Percentiles rank a stretch among this genome's conserved stretches.
phyloP scores from a whole-genome alignment of 495 filamentous ascomycete species.

The Talaromyces trachyspermus region DNA sequence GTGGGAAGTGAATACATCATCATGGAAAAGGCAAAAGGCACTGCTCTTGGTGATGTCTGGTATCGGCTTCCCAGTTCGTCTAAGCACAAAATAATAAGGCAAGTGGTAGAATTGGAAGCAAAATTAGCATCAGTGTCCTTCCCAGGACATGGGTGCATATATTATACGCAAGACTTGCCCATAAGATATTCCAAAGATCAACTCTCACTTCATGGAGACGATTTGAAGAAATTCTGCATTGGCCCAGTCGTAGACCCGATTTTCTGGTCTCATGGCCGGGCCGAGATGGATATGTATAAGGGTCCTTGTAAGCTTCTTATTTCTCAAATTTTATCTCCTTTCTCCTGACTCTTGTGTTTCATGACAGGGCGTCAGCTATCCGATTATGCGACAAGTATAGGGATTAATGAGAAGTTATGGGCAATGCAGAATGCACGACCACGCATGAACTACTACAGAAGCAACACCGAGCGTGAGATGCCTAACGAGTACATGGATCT shows the following conservation, averaged over 20 bases:
- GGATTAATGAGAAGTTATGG: constrained; percentile 17
- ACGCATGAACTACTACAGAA: constrained; percentile 13
- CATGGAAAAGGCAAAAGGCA: constrained; percentile 13
- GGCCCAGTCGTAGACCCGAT: constrained; percentile 19
- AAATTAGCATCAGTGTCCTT: neutral
- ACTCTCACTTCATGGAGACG: too few species aligned
- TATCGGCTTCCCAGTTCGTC: neutral
- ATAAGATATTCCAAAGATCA: neutral
- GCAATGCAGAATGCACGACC: constrained; percentile 17
- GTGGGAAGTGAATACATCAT: constrained; percentile 17
- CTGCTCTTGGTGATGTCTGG: constrained; percentile 13
- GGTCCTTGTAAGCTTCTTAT: constrained; percentile 24
- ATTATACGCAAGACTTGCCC: neutral
- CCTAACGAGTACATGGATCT: constrained; percentile 11
- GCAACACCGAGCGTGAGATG: neutral
- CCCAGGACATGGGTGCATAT: neutral
- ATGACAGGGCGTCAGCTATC: constrained; percentile 13
- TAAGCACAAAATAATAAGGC: neutral
- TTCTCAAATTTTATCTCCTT: constrained; percentile 3
- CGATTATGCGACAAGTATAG: constrained; percentile 17
- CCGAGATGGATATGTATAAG: constrained; percentile 16
- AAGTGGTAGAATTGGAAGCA: neutral
- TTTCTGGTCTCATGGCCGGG: constrained; percentile 22
- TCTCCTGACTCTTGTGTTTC: constrained; percentile 2
- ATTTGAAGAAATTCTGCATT: constrained; percentile 10